Evolutionary conservation across 202 grass and related monocot species (phyloP).

Genomic region (Eragrostis tef): DNA sequence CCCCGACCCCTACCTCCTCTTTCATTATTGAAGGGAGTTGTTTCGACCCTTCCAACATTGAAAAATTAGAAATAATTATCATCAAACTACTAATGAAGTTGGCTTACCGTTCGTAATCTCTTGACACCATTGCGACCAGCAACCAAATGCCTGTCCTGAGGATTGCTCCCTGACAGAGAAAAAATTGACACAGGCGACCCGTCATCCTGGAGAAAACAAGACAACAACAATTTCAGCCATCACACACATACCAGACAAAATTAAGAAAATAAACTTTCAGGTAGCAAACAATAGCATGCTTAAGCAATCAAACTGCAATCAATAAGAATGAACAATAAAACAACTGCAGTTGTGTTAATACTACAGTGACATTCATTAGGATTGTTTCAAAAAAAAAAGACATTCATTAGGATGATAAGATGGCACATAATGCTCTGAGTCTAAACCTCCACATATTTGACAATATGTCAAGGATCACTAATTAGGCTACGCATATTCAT

Average conservation of each 20-base stretch:
- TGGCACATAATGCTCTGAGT: neutral
- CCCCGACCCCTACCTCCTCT: neutral
- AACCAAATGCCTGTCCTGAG: slow-evolving; percentile 88
- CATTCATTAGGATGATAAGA: too few relatives aligned
- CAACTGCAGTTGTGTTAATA: neutral
- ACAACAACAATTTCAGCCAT: slow-evolving; percentile 21
- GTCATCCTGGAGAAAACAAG: slow-evolving; percentile 80
- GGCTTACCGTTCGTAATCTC: slow-evolving; percentile 81
- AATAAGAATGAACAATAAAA: slow-evolving; percentile 22
- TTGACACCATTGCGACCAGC: slow-evolving; percentile 96
- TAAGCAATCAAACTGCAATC: too few relatives aligned
- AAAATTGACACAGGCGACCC: slow-evolving; percentile 92
- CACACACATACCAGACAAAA: slow-evolving; percentile 34
- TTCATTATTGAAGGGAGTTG: too few relatives aligned
- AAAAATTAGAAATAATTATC: slow-evolving; percentile 4
- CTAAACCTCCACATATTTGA: slow-evolving; percentile 11
- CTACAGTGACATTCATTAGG: neutral
- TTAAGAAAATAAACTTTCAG: neutral
- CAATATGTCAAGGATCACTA: neutral
- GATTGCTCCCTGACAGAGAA: slow-evolving; percentile 84
- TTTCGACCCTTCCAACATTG: neutral
- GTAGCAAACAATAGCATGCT: neutral
- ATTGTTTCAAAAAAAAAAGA: too few relatives aligned
- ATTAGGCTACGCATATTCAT: too few relatives aligned
- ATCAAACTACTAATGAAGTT: slow-evolving; percentile 20